Conservation (phyloP, 352 stramenopile genomes). For the Achlya hypogyna region DNA sequence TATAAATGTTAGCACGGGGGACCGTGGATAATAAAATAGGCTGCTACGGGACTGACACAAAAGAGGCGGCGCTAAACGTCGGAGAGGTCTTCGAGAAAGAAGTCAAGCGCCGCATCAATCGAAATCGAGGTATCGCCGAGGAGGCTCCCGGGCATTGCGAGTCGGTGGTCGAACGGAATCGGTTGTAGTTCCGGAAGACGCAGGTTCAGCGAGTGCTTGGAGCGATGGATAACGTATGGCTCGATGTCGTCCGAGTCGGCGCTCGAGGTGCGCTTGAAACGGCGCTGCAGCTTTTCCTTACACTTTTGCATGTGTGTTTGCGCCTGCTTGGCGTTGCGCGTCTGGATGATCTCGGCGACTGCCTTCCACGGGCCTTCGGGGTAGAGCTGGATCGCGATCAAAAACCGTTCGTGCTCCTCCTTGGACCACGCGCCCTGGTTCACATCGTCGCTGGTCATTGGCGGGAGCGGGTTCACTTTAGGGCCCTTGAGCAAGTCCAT, state of each 20-base stretch:
- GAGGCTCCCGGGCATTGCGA: background rate
- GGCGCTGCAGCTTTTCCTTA: constrained; percentile 60
- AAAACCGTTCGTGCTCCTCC: constrained; percentile 65
- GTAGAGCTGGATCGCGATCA: constrained; percentile 54
- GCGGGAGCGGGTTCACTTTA: background rate
- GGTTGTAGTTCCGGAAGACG: background rate
- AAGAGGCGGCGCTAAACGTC: background rate
- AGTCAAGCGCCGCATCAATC: background rate
- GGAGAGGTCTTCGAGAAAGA: constrained; percentile 1
- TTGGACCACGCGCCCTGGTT: constrained; percentile 45
- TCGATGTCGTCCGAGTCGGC: background rate
- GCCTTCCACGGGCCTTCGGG: constrained; percentile 64
- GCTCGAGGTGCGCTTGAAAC: constrained; percentile 13
- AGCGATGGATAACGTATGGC: constrained; percentile 1
- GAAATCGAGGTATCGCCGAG: background rate
- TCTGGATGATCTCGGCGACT: constrained; percentile 61
- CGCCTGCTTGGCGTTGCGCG: constrained; percentile 55
- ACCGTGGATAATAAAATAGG: background rate
- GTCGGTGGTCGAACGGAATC: background rate
- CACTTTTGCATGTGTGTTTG: constrained; percentile 78
- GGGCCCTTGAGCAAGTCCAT: background rate
- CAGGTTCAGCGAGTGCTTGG: background rate
- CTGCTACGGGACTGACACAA: background rate
- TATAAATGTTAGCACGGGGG: too few species aligned
- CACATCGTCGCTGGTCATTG: background rate